These are phyloP conservation scores for Boletus rufocinnamomeus DNA, from an alignment of 768 basidiomycete genomes.

Conservation along the genomic window DNA sequence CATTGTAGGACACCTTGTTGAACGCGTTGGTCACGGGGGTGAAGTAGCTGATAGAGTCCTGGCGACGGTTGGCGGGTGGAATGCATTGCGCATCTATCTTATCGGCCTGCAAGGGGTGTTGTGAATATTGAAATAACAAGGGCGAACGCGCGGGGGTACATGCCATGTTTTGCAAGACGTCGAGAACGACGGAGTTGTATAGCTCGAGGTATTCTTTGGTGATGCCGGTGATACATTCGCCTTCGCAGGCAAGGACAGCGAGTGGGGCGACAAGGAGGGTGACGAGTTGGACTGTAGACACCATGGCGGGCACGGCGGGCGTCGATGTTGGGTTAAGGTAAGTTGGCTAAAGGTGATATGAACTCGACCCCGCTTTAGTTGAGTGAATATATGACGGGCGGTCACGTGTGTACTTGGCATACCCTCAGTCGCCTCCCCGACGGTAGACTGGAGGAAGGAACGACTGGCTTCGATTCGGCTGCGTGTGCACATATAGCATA, in stretches of 20 bases:
- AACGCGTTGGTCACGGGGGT: slow-evolving; percentile 51
- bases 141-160: slow-evolving; percentile 15
- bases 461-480: too few species aligned
- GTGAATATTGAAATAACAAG: neutral
- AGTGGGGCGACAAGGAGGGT: slow-evolving; percentile 35
- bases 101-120: slow-evolving; percentile 32
- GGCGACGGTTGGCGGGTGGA: slow-evolving; percentile 26
- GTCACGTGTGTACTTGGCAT: slow-evolving; percentile 27
- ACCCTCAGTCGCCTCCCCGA: neutral
- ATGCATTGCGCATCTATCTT: slow-evolving; percentile 39
- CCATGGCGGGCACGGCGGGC: slow-evolving; percentile 21
- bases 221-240: slow-evolving; percentile 62
- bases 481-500: neutral
- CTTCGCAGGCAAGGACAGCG: slow-evolving; percentile 63
- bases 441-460: neutral
- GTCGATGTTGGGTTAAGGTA: slow-evolving; percentile 4
- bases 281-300: slow-evolving; percentile 22
- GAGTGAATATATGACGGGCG: slow-evolving; percentile 1
- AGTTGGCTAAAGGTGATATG: slow-evolving; percentile 3
- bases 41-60: slow-evolving; percentile 40
- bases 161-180: slow-evolving; percentile 46
- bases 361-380: neutral
- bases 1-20: slow-evolving; percentile 42
- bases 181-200: slow-evolving; percentile 46
- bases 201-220: slow-evolving; percentile 56